phyloP scores from a whole-genome alignment of 2,329 filamentous ascomycete species.

The Emydomyces testavorans region DNA sequence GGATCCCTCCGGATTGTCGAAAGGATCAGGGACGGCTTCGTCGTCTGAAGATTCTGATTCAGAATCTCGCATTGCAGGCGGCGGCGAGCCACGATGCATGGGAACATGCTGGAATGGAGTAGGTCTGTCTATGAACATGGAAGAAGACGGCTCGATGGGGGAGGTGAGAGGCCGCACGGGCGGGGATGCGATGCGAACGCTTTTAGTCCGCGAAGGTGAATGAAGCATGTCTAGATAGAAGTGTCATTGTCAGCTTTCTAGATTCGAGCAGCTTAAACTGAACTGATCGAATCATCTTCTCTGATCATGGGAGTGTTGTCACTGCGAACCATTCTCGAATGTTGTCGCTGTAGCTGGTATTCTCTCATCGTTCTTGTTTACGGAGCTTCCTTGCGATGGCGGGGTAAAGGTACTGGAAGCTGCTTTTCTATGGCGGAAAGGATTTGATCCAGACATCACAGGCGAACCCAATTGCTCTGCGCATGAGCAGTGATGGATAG shows the following conservation, averaged over 20 bases:
- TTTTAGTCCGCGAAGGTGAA: constrained; percentile 15
- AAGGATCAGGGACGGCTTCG: constrained; percentile 24
- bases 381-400: constrained; percentile 15
- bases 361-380: neutral
- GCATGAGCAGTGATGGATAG: too few species aligned
- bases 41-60: constrained; percentile 16
- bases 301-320: neutral
- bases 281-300: too few species aligned
- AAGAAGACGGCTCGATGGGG: constrained; percentile 17
- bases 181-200: constrained; percentile 31
- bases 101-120: neutral
- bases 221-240: neutral
- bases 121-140: neutral
- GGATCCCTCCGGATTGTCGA: constrained; percentile 24
- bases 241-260: neutral
- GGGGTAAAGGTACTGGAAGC: constrained; percentile 22
- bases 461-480: constrained; percentile 20
- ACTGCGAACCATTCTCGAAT: neutral
- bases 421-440: constrained; percentile 38
- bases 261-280: too few species aligned
- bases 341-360: neutral
- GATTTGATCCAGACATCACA: constrained; percentile 41
- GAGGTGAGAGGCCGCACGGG: constrained; percentile 21
- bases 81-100: constrained; percentile 14
- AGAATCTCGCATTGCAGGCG: constrained; percentile 19